Percentiles rank a stretch among this genome's conserved stretches.
phyloP scores from a whole-genome alignment of 179 eudicot species.

The Beta lomatogona region DNA sequence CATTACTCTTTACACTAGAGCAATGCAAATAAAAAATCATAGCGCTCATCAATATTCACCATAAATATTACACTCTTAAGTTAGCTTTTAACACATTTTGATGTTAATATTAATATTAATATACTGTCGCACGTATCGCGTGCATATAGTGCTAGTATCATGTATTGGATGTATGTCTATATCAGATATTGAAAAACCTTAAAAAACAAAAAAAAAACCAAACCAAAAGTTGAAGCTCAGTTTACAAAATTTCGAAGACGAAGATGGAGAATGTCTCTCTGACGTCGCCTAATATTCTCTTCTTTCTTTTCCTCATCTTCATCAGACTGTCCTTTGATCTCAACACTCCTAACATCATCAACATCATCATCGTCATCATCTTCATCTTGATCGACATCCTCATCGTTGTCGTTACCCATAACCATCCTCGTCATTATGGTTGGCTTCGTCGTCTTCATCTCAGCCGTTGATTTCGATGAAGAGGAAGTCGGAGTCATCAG shows the following conservation, averaged over 20 bases:
- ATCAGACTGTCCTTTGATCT: constrained; percentile 37
- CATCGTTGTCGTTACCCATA: constrained; percentile 21
- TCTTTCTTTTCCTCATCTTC: constrained; percentile 34
- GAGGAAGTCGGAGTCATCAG: constrained; percentile 56
- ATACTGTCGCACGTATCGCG: too few relatives aligned
- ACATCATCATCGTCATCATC: constrained; percentile 41
- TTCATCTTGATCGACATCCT: too few relatives aligned
- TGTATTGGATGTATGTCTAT: too few relatives aligned
- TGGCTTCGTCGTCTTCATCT: constrained; percentile 32
- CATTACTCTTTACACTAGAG: too few relatives aligned
- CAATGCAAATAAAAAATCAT: too few relatives aligned
- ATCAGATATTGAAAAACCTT: too few relatives aligned
- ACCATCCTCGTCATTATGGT: constrained; percentile 11
- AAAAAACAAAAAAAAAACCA: too few relatives aligned
- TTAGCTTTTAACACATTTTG: too few relatives aligned
- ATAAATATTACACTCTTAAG: too few relatives aligned
- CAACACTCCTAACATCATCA: constrained; percentile 37
- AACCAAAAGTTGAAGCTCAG: constrained; percentile 37
- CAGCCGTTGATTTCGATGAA: constrained; percentile 65
- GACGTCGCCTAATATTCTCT: constrained; percentile 34
- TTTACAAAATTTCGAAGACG: constrained; percentile 63
- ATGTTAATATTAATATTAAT: too few relatives aligned
- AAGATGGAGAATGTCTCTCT: constrained; percentile 58
- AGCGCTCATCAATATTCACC: too few relatives aligned
- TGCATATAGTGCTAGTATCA: too few relatives aligned